Evolutionary conservation across 805 yeast genomes (phyloP).

Genomic region (Torulaspora franciscae): DNA sequence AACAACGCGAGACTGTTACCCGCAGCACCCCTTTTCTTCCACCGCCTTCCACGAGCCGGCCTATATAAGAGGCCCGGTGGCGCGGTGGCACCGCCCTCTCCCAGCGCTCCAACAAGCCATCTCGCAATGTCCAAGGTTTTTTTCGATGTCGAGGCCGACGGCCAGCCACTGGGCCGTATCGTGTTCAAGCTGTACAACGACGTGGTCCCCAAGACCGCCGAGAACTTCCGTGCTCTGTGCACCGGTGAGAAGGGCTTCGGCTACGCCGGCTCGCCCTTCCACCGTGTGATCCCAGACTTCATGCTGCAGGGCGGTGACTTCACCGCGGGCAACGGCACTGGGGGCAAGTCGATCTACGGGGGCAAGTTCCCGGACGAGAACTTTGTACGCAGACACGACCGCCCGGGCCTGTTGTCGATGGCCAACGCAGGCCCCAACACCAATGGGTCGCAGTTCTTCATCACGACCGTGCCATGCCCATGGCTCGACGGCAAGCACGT

Average conservation of each 20-base stretch:
- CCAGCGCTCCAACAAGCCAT: slow-evolving; percentile 4
- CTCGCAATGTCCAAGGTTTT: slow-evolving; percentile 61
- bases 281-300: slow-evolving; percentile 95
- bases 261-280: slow-evolving; percentile 86
- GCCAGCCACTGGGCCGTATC: slow-evolving; percentile 73
- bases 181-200: slow-evolving; percentile 85
- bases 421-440: slow-evolving; percentile 98
- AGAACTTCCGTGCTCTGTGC: slow-evolving; percentile 89
- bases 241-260: slow-evolving; percentile 98
- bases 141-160: slow-evolving; percentile 79
- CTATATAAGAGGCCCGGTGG: too few relatives aligned
- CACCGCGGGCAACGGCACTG: slow-evolving; percentile 92
- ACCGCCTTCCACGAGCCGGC: not conserved
- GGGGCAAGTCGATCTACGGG: slow-evolving; percentile 91
- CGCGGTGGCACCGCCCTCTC: too few relatives aligned
- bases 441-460: slow-evolving; percentile 96
- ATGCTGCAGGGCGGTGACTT: slow-evolving; percentile 98
- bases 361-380: slow-evolving; percentile 71
- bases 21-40: not conserved
- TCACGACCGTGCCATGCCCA: slow-evolving; percentile 81
- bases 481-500: slow-evolving; percentile 95
- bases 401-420: slow-evolving; percentile 86
- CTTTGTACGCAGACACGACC: slow-evolving; percentile 66
- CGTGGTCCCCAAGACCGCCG: slow-evolving; percentile 91
- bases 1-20: too few relatives aligned